Conservation (phyloP, 208 protist species). For the Trichomonas tenax region DNA sequence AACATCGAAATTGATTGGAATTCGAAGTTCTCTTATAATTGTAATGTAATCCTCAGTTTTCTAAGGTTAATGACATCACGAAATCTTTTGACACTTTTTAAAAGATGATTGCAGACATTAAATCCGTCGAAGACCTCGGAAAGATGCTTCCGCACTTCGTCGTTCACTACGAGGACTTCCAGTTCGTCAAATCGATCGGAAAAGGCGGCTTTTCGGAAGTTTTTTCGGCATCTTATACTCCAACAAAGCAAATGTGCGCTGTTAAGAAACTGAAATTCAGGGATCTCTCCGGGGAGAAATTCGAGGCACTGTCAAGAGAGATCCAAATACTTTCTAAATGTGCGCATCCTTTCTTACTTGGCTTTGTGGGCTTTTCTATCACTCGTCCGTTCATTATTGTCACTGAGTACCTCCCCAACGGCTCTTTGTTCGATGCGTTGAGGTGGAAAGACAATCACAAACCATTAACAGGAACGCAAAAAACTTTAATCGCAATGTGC, state of each 20-base stretch:
- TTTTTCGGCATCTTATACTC: background rate
- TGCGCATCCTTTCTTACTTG: background rate
- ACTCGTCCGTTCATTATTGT: background rate
- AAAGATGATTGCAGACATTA: background rate
- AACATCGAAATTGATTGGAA: no score
- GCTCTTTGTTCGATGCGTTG: background rate
- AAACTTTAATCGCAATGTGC: background rate
- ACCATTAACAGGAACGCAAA: background rate
- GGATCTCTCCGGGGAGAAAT: background rate
- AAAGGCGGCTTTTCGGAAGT: background rate
- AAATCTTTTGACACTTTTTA: no score
- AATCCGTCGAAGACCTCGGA: background rate
- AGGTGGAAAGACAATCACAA: background rate
- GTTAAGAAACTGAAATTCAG: background rate
- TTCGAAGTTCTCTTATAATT: no score
- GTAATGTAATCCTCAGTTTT: no score
- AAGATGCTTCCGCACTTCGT: background rate
- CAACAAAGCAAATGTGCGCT: background rate
- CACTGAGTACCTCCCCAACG: background rate
- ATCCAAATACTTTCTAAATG: background rate
- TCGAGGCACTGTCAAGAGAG: background rate
- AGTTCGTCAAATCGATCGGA: background rate
- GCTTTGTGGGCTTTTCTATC: background rate
- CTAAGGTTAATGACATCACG: no score
- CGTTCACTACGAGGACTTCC: background rate